Conservation (phyloP, 2,329 filamentous ascomycete genomes). For the Fusarium sp. region DNA sequence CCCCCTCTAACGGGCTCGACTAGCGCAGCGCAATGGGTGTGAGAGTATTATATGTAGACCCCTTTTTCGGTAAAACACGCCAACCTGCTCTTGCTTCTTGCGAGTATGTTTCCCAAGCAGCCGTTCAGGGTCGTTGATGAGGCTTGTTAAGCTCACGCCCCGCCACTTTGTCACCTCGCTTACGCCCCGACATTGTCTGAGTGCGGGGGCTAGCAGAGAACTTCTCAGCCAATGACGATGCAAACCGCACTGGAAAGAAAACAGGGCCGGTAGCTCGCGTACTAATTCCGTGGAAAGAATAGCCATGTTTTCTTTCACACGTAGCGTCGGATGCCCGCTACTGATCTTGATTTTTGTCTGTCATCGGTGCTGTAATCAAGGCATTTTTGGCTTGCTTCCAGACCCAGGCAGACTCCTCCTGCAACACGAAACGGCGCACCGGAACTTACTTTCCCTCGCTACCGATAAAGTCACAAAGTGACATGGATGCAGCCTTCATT, state of each 20-base stretch:
- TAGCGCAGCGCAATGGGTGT: constrained; percentile 6
- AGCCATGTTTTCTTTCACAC: constrained; percentile 21
- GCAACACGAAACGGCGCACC: background rate
- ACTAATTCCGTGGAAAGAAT: background rate
- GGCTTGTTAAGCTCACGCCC: constrained; percentile 3
- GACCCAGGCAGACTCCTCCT: background rate
- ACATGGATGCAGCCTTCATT: background rate
- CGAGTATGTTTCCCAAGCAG: background rate
- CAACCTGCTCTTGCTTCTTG: background rate
- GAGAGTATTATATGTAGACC: background rate
- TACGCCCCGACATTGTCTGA: constrained; percentile 1
- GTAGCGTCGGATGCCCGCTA: background rate
- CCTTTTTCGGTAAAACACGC: background rate
- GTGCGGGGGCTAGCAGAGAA: constrained; percentile 28
- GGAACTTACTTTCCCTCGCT: background rate
- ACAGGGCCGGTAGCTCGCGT: background rate
- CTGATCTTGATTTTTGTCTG: constrained; percentile 52
- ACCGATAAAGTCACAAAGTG: background rate
- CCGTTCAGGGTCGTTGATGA: background rate
- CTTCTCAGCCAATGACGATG: background rate
- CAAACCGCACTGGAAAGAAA: constrained; percentile 1
- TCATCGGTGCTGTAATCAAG: constrained; percentile 45
- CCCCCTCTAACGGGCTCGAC: constrained; percentile 35
- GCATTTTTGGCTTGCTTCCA: constrained; percentile 10
- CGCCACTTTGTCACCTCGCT: constrained; percentile 5